These are phyloP conservation scores for Penicillium polonicum DNA, from an alignment of 2,329 filamentous ascomycete genomes.

Conservation along the genomic window DNA sequence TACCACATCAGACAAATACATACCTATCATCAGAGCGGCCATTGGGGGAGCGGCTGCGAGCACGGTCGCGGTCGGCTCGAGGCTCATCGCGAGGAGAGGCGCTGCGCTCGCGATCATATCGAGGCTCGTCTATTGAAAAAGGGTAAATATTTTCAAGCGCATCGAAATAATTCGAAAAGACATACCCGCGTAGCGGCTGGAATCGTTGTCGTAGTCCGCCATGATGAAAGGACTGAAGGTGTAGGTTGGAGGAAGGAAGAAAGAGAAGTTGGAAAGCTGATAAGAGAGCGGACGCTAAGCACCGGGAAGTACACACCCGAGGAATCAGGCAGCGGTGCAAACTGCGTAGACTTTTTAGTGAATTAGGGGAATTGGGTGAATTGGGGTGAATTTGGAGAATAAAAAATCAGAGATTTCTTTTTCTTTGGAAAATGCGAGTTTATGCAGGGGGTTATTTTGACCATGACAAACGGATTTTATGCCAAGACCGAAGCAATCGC, in stretches of 20 bases:
- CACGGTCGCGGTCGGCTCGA: slow-evolving; percentile 53
- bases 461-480: not conserved
- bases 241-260: slow-evolving; percentile 24
- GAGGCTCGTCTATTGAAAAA: slow-evolving; percentile 54
- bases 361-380: not conserved
- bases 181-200: slow-evolving; percentile 66
- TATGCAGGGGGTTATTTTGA: slow-evolving; percentile 1
- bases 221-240: slow-evolving; percentile 32
- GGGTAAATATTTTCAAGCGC: not conserved
- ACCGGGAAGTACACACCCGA: slow-evolving; percentile 21
- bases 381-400: not conserved
- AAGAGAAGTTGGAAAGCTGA: slow-evolving; percentile 22
- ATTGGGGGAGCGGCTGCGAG: slow-evolving; percentile 64
- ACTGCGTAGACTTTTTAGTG: not conserved
- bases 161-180: slow-evolving; percentile 11
- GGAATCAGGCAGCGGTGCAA: slow-evolving; percentile 10
- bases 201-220: slow-evolving; percentile 65
- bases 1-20: slow-evolving; percentile 14
- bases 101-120: slow-evolving; percentile 66
- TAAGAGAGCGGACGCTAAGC: slow-evolving; percentile 18
- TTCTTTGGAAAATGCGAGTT: not conserved
- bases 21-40: slow-evolving; percentile 56
- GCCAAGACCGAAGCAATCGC: slow-evolving; percentile 3
- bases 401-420: not conserved
- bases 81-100: slow-evolving; percentile 62